A percentile compares a stretch with the other conserved stretches of the same genome.
phyloP scores from a whole-genome alignment of 2,329 filamentous ascomycete genomes.

The Microsporum canis region DNA sequence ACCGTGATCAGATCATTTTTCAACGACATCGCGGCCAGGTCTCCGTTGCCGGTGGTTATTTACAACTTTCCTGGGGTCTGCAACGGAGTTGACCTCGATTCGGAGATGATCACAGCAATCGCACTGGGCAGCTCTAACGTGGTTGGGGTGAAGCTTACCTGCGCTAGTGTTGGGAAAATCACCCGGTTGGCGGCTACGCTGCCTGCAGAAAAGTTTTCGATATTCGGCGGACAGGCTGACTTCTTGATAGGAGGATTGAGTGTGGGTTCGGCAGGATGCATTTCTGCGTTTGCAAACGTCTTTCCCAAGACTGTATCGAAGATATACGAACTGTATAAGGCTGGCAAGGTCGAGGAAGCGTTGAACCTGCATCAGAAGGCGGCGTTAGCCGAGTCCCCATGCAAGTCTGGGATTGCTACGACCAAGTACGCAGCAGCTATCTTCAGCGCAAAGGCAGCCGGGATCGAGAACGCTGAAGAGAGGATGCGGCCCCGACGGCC shows the following conservation, averaged over 20 bases:
- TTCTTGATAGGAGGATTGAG: constrained; percentile 50
- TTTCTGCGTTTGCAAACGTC: constrained; percentile 48
- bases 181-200: constrained; percentile 45
- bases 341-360: constrained; percentile 48
- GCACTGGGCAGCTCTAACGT: constrained; percentile 42
- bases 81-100: constrained; percentile 58
- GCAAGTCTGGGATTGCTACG: constrained; percentile 54
- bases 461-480: constrained; percentile 48
- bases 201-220: constrained; percentile 48
- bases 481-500: constrained; percentile 50
- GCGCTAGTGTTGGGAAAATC: constrained; percentile 51
- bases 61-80: constrained; percentile 61
- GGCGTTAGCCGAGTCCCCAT: constrained; percentile 53
- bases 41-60: constrained; percentile 48
- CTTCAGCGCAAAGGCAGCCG: constrained; percentile 48
- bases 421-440: constrained; percentile 58
- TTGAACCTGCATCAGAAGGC: constrained; percentile 50
- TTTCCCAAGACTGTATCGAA: constrained; percentile 45
- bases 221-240: constrained; percentile 62
- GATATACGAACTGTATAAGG: constrained; percentile 51
- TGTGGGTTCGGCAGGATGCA: constrained; percentile 44
- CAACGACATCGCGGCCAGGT: constrained; percentile 43
- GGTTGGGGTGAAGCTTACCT: constrained; percentile 56
- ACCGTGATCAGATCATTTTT: constrained; percentile 51
- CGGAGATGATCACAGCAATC: constrained; percentile 47